phyloP scores from a whole-genome alignment of 2,329 filamentous ascomycete genomes.

The Neospermospora avenae region DNA sequence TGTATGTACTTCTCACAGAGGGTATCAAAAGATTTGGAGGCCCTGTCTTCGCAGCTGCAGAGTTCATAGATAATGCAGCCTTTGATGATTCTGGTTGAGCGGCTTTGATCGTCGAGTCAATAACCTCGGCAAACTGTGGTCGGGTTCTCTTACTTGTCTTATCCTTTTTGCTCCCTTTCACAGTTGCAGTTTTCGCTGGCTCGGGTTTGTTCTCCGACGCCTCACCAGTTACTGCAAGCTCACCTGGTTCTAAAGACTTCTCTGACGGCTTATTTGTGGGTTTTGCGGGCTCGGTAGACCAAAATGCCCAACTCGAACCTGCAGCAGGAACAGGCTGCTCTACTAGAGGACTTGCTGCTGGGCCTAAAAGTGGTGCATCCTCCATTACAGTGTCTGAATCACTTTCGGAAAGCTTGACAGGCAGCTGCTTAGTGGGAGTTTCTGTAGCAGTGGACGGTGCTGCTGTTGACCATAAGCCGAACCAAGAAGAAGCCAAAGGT shows the following conservation, averaged over 20 bases:
- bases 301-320: constrained; percentile 77
- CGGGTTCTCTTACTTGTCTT: constrained; percentile 27
- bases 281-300: constrained; percentile 51
- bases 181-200: constrained; percentile 23
- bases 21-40: constrained; percentile 66
- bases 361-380: constrained; percentile 16
- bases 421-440: constrained; percentile 25
- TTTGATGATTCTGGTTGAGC: constrained; percentile 20
- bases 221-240: constrained; percentile 56
- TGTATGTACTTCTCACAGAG: constrained; percentile 66
- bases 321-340: constrained; percentile 35
- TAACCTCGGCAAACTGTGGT: constrained; percentile 26
- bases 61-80: constrained; percentile 17
- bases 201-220: constrained; percentile 50
- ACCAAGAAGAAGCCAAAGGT: constrained; percentile 29
- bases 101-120: constrained; percentile 18
- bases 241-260: constrained; percentile 31
- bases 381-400: constrained; percentile 25
- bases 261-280: constrained; percentile 22
- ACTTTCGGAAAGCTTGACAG: constrained; percentile 19
- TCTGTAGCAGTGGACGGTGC: constrained; percentile 24
- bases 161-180: constrained; percentile 24
- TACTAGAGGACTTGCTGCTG: background rate
- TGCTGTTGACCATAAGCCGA: constrained; percentile 31
- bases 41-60: constrained; percentile 31